Evolutionary conservation across 345 rosid genomes (phyloP).

Genomic region (Odontarrhena argentea): DNA sequence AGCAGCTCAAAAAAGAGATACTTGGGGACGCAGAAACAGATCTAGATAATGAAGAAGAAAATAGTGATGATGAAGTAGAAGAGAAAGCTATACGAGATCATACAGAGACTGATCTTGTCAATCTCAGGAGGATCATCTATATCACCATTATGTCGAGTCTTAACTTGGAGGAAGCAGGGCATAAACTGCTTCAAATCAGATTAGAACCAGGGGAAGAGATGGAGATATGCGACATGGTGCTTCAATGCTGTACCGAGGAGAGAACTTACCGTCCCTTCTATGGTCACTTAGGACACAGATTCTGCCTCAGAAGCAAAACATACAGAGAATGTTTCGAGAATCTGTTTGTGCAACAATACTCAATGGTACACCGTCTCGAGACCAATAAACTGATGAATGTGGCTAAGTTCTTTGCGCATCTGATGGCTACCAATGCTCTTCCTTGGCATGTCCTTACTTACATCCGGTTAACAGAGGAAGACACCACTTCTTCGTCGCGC

Average conservation of each 20-base stretch:
- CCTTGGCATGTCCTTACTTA: conserved; percentile 71
- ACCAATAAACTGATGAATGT: conserved; percentile 65
- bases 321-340: conserved; percentile 72
- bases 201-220: conserved; percentile 80
- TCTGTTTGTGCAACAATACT: conserved; percentile 70
- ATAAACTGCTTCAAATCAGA: conserved; percentile 72
- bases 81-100: conserved; percentile 61
- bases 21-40: conserved; percentile 48
- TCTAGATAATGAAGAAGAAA: conserved; percentile 16
- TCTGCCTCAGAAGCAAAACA: conserved; percentile 66
- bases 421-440: conserved; percentile 61
- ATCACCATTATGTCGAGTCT: conserved; percentile 84
- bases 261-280: conserved; percentile 22
- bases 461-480: conserved; percentile 66
- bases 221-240: conserved; percentile 30
- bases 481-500: conserved; percentile 70
- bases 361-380: conserved; percentile 69
- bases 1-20: conserved; percentile 58
- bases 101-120: conserved; percentile 78
- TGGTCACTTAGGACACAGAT: conserved; percentile 41
- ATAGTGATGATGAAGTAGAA: conserved; percentile 45
- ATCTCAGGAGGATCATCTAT: conserved; percentile 79
- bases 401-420: conserved; percentile 74
- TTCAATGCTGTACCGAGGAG: conserved; percentile 33
- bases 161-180: conserved; percentile 88